Evolutionary conservation across 2,329 filamentous ascomycete species (phyloP), one percentile per base, ranked within the genome.

Genomic region (Diaporthe sp.): DNA sequence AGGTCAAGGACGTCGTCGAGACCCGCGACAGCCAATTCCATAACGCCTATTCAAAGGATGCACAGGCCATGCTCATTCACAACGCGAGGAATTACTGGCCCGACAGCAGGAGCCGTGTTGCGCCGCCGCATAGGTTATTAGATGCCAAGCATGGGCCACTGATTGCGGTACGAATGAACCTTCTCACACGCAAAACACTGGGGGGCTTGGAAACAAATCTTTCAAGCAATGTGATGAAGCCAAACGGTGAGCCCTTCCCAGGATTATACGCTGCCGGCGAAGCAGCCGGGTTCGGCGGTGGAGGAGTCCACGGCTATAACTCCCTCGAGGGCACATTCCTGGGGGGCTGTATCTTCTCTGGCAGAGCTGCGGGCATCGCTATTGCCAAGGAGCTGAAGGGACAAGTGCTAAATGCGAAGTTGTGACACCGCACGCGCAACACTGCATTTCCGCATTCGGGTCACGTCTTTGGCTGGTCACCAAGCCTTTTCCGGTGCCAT

Each of bases 331-430:
- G 91, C 0, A 92, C 90, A 0, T 92, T 92, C 79, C 78, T 92
- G 5, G 90, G 90, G 19, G 90, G 90, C 0, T 92, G 90, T 75
- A 91, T 92, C 78, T 92, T 92, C 78, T 92, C 90, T 0, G 90
- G 91, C 0, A 82, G 90, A 8, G 87, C 87, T 0, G 90, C 90
- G 0, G 90, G 90, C 0, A 83, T 87, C 13, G 89, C 87, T 0
- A 88, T 92, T 78, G 89, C 87, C 0, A 86, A 87, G 4, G 88
- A 91, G 77, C 72, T 86, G 67, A 75, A 74, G 44, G 75, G 73
- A 5, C 34, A 75, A 19, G 73, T 72, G 1, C 34, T 46, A 8
- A 73, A 65, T 37, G 69, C 75, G 4, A 75, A 70, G 53, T n/a
- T 76, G 25, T 76, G 61, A 76, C 22, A 22, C 13, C 51, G 22